phyloP scores from a whole-genome alignment of 805 yeast species.

The Saccharomycopsis sp. region DNA sequence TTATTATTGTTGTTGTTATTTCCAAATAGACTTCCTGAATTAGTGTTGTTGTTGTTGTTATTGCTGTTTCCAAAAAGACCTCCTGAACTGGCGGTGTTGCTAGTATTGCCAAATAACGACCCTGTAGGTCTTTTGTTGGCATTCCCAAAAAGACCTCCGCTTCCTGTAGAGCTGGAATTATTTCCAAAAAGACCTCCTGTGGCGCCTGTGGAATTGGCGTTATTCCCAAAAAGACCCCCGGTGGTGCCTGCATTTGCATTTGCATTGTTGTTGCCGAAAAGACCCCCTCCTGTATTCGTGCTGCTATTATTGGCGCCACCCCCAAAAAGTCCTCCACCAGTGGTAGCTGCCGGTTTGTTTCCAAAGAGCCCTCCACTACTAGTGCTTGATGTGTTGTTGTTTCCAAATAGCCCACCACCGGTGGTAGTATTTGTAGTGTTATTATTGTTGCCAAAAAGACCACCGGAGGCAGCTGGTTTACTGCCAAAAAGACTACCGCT shows the following conservation, averaged over 20 bases:
- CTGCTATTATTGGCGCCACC: conserved; percentile 9
- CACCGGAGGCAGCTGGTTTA: neutral
- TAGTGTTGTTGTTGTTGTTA: conserved; percentile 21
- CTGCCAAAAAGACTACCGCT: conserved; percentile 2
- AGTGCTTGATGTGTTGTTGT: conserved; percentile 2
- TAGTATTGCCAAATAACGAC: conserved; percentile 30
- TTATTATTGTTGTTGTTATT: conserved; percentile 5
- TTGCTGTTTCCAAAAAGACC: conserved; percentile 9
- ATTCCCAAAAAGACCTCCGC: conserved; percentile 29
- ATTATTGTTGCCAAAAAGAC: conserved; percentile 1
- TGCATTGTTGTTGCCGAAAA: conserved; percentile 26
- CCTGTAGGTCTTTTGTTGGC: conserved; percentile 22
- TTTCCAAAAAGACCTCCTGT: conserved; percentile 22
- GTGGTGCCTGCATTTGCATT: conserved; percentile 21
- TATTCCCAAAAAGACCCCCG: conserved; percentile 16
- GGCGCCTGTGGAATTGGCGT: neutral
- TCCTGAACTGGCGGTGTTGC: conserved; percentile 6
- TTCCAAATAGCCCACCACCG: conserved; percentile 4
- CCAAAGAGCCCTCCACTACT: conserved; percentile 19
- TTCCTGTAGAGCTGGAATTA: conserved; percentile 31
- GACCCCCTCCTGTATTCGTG: conserved; percentile 27
- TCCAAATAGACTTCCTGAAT: conserved; percentile 4
- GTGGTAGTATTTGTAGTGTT: conserved; percentile 1
- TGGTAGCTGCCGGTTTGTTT: conserved; percentile 15
- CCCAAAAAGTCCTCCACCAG: conserved; percentile 28